Evolutionary conservation across 805 yeast genomes (phyloP).

Genomic region (Starmera quercuum): DNA sequence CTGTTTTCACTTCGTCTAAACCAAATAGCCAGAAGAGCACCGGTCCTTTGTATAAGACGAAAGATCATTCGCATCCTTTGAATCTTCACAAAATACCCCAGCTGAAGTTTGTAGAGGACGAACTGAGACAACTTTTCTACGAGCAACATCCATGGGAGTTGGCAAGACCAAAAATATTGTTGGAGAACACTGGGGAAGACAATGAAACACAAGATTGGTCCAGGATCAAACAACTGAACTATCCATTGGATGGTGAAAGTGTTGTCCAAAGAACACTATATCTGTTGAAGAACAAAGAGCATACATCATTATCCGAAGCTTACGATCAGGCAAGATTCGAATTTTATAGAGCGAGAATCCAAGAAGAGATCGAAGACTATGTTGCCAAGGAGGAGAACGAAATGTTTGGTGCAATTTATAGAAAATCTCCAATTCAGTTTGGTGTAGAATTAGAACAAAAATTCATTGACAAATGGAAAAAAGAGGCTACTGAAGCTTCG

Average conservation of each 20-base stretch:
- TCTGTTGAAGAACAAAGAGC: constrained; percentile 32
- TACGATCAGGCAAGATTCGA: constrained; percentile 85
- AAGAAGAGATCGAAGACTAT: constrained; percentile 66
- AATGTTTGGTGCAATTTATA: constrained; percentile 78
- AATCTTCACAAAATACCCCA: constrained; percentile 2
- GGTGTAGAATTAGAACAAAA: constrained; percentile 69
- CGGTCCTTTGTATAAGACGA: constrained; percentile 25
- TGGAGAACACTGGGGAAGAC: constrained; percentile 69
- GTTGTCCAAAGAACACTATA: constrained; percentile 71
- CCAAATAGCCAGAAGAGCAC: constrained; percentile 9
- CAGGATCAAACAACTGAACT: constrained; percentile 59
- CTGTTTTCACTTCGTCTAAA: constrained; percentile 6
- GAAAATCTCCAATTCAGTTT: constrained; percentile 50
- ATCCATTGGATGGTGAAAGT: constrained; percentile 83
- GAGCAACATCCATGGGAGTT: constrained; percentile 98
- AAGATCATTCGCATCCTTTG: constrained; percentile 5
- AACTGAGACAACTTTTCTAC: constrained; percentile 72
- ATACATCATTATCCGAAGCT: constrained; percentile 40
- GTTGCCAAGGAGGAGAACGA: constrained; percentile 75
- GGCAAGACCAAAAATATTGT: constrained; percentile 76
- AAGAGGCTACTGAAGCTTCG: constrained; percentile 59
- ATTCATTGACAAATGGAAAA: constrained; percentile 66
- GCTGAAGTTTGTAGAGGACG: constrained; percentile 49
- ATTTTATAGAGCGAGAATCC: constrained; percentile 79
- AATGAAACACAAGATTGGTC: constrained; percentile 62